Conservation (phyloP, 148 eudicot species). For the Chenopodium formosanum region DNA sequence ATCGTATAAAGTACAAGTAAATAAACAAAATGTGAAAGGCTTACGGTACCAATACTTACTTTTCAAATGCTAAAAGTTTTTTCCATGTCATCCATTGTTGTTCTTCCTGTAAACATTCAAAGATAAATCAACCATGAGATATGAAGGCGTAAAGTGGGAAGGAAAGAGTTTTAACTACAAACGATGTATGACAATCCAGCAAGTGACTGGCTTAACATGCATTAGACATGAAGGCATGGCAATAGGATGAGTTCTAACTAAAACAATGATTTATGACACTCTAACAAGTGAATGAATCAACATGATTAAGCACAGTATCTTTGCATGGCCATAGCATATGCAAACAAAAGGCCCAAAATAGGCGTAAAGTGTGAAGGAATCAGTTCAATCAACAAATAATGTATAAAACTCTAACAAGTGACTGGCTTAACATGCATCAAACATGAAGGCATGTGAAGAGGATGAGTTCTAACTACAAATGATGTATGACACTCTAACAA, state of each 20-base stretch:
- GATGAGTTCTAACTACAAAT: background rate
- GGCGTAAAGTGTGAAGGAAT: too few relatives aligned
- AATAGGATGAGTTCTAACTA: too few relatives aligned
- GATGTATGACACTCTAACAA: background rate
- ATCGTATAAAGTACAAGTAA: background rate
- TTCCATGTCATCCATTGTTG: slow-evolving; percentile 96
- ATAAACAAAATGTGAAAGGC: background rate
- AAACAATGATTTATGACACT: too few relatives aligned
- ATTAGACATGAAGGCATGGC: too few relatives aligned
- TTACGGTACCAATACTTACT: slow-evolving; percentile 39
- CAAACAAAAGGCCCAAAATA: too few relatives aligned
- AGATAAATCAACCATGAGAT: slow-evolving; percentile 10
- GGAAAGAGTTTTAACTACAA: background rate
- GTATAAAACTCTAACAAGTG: too few relatives aligned
- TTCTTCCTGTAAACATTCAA: slow-evolving; percentile 66
- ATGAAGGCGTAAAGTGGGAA: background rate
- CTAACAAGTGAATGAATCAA: too few relatives aligned
- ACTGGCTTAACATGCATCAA: background rate
- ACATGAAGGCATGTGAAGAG: background rate
- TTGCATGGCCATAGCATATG: too few relatives aligned
- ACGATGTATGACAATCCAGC: background rate
- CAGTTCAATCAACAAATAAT: too few relatives aligned
- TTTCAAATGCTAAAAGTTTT: slow-evolving; percentile 76
- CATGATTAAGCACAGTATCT: too few relatives aligned
- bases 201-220: background rate